A percentile compares a stretch with the other conserved stretches of the same genome.
Evolutionary conservation across 768 basidiomycete genomes (phyloP).

Genomic region (Rubroboletus pulcherrimus): DNA sequence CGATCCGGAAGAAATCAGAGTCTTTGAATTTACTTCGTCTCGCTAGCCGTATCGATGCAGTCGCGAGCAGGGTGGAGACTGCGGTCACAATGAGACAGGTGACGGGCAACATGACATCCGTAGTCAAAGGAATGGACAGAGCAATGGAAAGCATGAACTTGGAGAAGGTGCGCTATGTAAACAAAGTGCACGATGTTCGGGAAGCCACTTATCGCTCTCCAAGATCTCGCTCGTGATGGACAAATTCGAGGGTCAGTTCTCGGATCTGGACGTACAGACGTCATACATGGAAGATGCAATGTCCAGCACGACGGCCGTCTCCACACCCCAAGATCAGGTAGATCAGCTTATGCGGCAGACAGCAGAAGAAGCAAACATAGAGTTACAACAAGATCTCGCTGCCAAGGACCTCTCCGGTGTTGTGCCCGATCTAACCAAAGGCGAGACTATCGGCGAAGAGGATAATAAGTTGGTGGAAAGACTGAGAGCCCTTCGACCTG

Average conservation of each 20-base stretch:
- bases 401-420: slow-evolving; percentile 51
- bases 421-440: slow-evolving; percentile 53
- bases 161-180: slow-evolving; percentile 64
- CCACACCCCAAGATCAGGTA: slow-evolving; percentile 96
- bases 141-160: slow-evolving; percentile 99
- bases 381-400: slow-evolving; percentile 87
- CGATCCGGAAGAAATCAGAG: slow-evolving; percentile 98
- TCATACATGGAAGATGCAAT: slow-evolving; percentile 98
- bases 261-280: slow-evolving; percentile 96
- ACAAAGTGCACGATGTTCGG: neutral
- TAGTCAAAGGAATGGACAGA: slow-evolving; percentile 97
- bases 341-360: slow-evolving; percentile 89
- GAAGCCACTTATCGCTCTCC: neutral
- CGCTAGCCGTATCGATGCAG: slow-evolving; percentile 91
- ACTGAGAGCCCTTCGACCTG: slow-evolving; percentile 82
- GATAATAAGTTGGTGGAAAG: slow-evolving; percentile 81
- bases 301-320: slow-evolving; percentile 85
- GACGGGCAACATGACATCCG: slow-evolving; percentile 94
- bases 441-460: slow-evolving; percentile 65
- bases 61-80: slow-evolving; percentile 94
- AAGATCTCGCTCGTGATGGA: slow-evolving; percentile 99
- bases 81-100: slow-evolving; percentile 98
- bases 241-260: slow-evolving; percentile 95
- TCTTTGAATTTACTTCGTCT: slow-evolving; percentile 86
- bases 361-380: slow-evolving; percentile 95